phyloP scores from a whole-genome alignment of 495 filamentous ascomycete genomes.

The Evansstolkia leycettana region DNA sequence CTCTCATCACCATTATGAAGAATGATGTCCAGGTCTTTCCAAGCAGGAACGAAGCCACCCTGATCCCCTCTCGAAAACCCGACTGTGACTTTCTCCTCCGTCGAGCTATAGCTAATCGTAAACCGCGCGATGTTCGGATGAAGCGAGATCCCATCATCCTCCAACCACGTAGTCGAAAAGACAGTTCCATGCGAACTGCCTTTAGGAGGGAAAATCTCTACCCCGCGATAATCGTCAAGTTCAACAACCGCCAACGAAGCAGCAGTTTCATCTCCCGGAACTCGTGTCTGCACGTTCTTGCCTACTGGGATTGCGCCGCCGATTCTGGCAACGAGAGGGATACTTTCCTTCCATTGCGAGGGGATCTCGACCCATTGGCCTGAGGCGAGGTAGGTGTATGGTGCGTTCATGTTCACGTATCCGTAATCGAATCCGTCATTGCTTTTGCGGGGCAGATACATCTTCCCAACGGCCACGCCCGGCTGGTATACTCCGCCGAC shows the following conservation, averaged over 20 bases:
- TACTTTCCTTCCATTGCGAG: constrained; percentile 45
- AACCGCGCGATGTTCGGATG: constrained; percentile 28
- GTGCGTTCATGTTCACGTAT: constrained; percentile 49
- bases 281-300: constrained; percentile 41
- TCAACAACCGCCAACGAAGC: constrained; percentile 36
- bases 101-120: constrained; percentile 32
- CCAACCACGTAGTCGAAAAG: constrained; percentile 42
- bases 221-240: constrained; percentile 47
- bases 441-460: constrained; percentile 47
- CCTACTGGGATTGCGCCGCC: constrained; percentile 48
- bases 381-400: constrained; percentile 43
- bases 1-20: constrained; percentile 39
- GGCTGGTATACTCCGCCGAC: constrained; percentile 54
- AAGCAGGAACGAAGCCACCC: constrained; percentile 33
- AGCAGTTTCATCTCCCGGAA: constrained; percentile 41
- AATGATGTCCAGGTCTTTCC: constrained; percentile 40
- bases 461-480: constrained; percentile 32
- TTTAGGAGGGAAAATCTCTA: constrained; percentile 52
- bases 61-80: constrained; percentile 23
- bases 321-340: constrained; percentile 49
- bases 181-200: constrained; percentile 19
- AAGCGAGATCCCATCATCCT: constrained; percentile 50
- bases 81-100: constrained; percentile 28
- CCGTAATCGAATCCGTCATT: constrained; percentile 32
- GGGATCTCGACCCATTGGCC: constrained; percentile 49